A percentile compares a stretch with the other conserved stretches of the same genome.
phyloP scores from a whole-genome alignment of 2,329 filamentous ascomycete species.

The Trichophyton equinum region DNA sequence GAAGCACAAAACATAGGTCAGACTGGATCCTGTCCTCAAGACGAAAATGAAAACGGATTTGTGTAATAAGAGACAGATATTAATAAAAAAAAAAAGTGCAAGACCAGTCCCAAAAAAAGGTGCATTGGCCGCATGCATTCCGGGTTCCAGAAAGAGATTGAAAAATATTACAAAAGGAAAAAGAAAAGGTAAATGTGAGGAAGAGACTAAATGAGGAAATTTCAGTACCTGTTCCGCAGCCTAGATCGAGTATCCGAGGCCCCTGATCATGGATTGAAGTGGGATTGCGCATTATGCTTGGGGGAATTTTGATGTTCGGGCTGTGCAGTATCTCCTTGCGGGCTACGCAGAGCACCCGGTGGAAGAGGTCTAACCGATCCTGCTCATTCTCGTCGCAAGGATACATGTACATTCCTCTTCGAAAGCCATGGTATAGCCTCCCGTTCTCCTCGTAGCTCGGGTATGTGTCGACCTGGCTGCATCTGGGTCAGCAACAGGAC shows the following conservation, averaged over 20 bases:
- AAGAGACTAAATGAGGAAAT: not conserved
- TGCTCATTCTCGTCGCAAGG: slow-evolving; percentile 68
- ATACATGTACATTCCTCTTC: slow-evolving; percentile 57
- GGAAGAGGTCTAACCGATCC: slow-evolving; percentile 68
- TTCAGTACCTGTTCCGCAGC: slow-evolving; percentile 69
- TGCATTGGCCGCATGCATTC: not conserved
- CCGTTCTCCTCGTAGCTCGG: slow-evolving; percentile 51
- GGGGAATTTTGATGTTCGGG: slow-evolving; percentile 20
- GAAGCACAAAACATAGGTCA: not conserved
- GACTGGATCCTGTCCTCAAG: not conserved
- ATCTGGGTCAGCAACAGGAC: slow-evolving; percentile 4
- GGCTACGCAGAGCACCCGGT: slow-evolving; percentile 60
- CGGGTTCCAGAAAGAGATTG: not conserved
- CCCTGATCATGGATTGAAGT: slow-evolving; percentile 6
- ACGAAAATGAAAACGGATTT: not conserved
- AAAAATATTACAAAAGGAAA: not conserved
- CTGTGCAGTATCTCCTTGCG: slow-evolving; percentile 39
- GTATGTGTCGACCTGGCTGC: slow-evolving; percentile 27
- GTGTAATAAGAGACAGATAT: not conserved
- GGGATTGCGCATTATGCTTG: slow-evolving; percentile 8
- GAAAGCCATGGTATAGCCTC: slow-evolving; percentile 56
- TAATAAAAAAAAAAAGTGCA: not conserved
- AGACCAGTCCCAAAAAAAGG: not conserved
- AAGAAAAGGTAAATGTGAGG: not conserved
- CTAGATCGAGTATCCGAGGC: slow-evolving; percentile 50